Conservation (phyloP, 371 early-diverging fungal genomes). For the Mortierella sp. region DNA sequence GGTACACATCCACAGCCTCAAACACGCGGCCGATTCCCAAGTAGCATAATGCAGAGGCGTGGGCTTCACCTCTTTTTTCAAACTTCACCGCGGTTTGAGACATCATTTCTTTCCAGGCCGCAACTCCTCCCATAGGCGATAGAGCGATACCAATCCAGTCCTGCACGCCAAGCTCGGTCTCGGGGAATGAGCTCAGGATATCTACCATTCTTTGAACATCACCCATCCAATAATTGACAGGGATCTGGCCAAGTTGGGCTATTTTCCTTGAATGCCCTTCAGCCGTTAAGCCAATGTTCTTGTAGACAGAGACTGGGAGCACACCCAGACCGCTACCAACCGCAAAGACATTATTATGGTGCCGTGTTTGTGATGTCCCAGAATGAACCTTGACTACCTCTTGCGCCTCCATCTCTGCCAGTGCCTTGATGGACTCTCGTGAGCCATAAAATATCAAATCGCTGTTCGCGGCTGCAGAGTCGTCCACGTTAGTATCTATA, state of each 20-base stretch:
- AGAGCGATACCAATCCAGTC: conserved; percentile 54
- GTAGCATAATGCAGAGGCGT: conserved; percentile 40
- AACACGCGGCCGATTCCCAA: conserved; percentile 38
- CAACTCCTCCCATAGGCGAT: conserved; percentile 50
- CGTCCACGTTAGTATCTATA: conserved; percentile 4
- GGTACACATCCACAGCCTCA: conserved; percentile 47
- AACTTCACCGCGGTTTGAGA: conserved; percentile 36
- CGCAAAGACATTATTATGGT: conserved; percentile 23
- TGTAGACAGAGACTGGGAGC: neutral
- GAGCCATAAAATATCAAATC: conserved; percentile 53
- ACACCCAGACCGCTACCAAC: conserved; percentile 43
- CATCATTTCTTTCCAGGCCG: conserved; percentile 48
- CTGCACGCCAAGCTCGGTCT: conserved; percentile 28
- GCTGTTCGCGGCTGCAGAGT: conserved; percentile 14
- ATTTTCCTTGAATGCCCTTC: neutral
- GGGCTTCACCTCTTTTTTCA: conserved; percentile 29
- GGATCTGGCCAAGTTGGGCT: conserved; percentile 35
- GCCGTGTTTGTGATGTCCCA: neutral
- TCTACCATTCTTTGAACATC: conserved; percentile 43
- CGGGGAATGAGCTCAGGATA: conserved; percentile 21
- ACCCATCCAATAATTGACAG: conserved; percentile 48
- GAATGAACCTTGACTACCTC: conserved; percentile 16
- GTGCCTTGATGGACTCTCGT: conserved; percentile 38
- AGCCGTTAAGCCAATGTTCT: neutral
- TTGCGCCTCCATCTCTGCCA: conserved; percentile 51